Evolutionary conservation across 495 filamentous ascomycete species (phyloP).

Genomic region (Aspergillus diversus): DNA sequence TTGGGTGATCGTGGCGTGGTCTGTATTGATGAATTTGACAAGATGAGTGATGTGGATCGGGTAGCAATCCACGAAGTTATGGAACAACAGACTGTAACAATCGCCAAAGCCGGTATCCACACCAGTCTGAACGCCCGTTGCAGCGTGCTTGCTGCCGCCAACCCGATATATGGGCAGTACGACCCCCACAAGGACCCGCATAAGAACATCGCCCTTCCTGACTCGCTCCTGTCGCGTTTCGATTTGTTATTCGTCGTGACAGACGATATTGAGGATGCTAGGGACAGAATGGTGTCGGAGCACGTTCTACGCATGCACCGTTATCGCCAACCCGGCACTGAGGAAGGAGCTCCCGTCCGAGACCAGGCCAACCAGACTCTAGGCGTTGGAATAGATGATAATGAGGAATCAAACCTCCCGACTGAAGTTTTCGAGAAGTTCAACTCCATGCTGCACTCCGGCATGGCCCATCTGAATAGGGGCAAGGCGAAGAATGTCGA

Average conservation of each 20-base stretch:
- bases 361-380: slow-evolving; percentile 85
- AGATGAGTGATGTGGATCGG: slow-evolving; percentile 98
- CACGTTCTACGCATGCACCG: slow-evolving; percentile 98
- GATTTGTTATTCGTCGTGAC: slow-evolving; percentile 98
- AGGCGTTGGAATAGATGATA: slow-evolving; percentile 83
- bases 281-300: slow-evolving; percentile 90
- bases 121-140: slow-evolving; percentile 97
- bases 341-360: slow-evolving; percentile 93
- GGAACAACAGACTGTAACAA: slow-evolving; percentile 99
- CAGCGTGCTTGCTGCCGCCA: slow-evolving; percentile 95
- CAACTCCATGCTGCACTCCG: slow-evolving; percentile 93
- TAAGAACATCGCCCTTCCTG: slow-evolving; percentile 96
- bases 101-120: slow-evolving; percentile 98
- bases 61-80: slow-evolving; percentile 99
- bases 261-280: slow-evolving; percentile 92
- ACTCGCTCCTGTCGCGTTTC: slow-evolving; percentile 97
- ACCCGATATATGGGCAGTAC: slow-evolving; percentile 98
- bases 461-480: slow-evolving; percentile 76
- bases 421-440: slow-evolving; percentile 97
- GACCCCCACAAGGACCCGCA: slow-evolving; percentile 98
- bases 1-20: slow-evolving; percentile 96
- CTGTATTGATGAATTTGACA: slow-evolving; percentile 99
- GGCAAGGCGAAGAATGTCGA: slow-evolving; percentile 76
- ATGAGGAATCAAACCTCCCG: slow-evolving; percentile 68
- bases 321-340: slow-evolving; percentile 90